Percentiles rank a stretch among this genome's conserved stretches.
phyloP scores from a whole-genome alignment of 2,329 filamentous ascomycete genomes.

The Aspergillus texensis region DNA sequence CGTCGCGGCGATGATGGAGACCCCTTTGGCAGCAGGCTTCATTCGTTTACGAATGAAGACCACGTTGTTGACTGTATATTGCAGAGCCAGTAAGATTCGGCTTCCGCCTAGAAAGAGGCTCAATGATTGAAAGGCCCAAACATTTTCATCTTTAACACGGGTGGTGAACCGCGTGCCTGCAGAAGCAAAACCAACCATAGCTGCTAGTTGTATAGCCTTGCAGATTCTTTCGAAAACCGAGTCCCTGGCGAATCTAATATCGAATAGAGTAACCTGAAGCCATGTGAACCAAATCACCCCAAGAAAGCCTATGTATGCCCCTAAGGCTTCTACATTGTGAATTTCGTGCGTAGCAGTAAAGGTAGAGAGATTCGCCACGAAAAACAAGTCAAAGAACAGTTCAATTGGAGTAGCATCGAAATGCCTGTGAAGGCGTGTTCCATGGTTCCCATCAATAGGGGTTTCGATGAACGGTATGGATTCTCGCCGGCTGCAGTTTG shows the following conservation, averaged over 20 bases:
- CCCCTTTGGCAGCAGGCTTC: conserved; percentile 28
- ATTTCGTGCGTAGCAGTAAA: conserved; percentile 61
- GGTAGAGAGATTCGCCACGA: conserved; percentile 66
- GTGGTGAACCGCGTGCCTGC: conserved; percentile 54
- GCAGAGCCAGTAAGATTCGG: conserved; percentile 55
- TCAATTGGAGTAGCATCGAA: conserved; percentile 59
- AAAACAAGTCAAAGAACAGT: conserved; percentile 64
- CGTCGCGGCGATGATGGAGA: conserved; percentile 32
- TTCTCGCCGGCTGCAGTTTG: conserved; percentile 15
- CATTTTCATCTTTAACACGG: conserved; percentile 41
- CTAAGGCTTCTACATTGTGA: conserved; percentile 49
- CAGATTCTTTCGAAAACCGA: conserved; percentile 64
- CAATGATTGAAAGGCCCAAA: conserved; percentile 48
- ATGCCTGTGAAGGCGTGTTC: conserved; percentile 42
- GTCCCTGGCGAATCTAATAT: conserved; percentile 67
- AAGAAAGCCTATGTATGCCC: conserved; percentile 57
- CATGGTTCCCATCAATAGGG: conserved; percentile 33
- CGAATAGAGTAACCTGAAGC: conserved; percentile 65
- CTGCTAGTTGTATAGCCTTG: conserved; percentile 63
- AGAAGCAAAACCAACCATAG: conserved; percentile 67
- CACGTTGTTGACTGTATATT: conserved; percentile 51
- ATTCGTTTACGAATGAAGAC: conserved; percentile 31
- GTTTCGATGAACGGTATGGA: conserved; percentile 38
- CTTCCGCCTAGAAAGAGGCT: conserved; percentile 54
- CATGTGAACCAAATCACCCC: conserved; percentile 69